Base-by-base conservation (phyloP, 2,329 filamentous ascomycete genomes). In the Chaetomium strumarium region DNA sequence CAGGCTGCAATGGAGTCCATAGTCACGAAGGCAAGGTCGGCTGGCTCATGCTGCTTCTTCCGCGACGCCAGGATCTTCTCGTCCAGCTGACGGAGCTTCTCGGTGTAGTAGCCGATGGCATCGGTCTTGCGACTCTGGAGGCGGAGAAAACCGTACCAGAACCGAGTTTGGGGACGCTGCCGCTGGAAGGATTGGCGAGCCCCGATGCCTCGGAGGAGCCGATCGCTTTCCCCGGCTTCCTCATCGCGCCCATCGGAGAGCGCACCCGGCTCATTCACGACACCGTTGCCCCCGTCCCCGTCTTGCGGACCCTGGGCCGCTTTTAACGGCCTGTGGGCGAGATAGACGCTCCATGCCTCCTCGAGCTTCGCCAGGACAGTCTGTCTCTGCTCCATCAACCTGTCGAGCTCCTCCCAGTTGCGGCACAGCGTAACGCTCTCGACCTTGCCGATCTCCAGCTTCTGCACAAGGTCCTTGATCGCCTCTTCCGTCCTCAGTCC, bases 1-100 rank as follows among this genome's bases (percentile, higher is more conserved):
- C 82, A 85, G 31, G 91, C 86, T 13, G 91, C 88, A 46, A 96
- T 93, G 3, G 90, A 93, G 71, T 96, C 89, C 90, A 99, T 95
- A 0, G 93, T 97, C 37, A 99, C 88, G 68, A 99, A 96, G 1
- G 95, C 95, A 55, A 95, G 79, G 45, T 92, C 86, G 1, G 85
- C 91, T 0, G 93, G 77, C 6, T 78, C 73, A 62, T 90, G 97
- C 3, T 86, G 79, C 67, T 88, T 88, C 63, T 83, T 81, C 29
- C 93, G 82, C 11, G 90, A 81, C 8, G 71, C 70, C 8, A 71
- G 69, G 46, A 99, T 89, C 59, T 84, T 78, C 45, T 88, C 86
- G 60, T 99, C 92, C 2, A 95, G 69, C 14, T 79, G 77, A 24
- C 86, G 84, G 34, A 99, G 78, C 65, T 87, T 86, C 67, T 96